phyloP scores from a whole-genome alignment of 192 early-diverging fungal species.

The Linderina pennispora region DNA sequence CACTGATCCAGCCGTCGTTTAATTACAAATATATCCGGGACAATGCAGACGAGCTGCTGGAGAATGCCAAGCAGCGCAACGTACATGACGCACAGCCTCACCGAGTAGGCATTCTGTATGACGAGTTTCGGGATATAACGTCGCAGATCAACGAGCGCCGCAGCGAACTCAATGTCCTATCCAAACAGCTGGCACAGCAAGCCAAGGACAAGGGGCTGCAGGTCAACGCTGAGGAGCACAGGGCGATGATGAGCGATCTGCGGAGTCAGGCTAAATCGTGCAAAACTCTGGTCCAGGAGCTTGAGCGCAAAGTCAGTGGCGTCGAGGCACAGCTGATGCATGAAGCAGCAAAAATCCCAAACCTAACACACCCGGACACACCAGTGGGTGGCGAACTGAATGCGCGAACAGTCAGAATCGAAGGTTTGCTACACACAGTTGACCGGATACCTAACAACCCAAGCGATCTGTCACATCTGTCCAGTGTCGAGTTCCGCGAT shows the following conservation, averaged over 20 bases:
- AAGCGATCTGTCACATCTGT: conserved; percentile 1
- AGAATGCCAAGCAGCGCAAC: conserved; percentile 52
- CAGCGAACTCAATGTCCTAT: conserved; percentile 39
- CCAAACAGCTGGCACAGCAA: conserved; percentile 35
- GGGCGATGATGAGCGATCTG: conserved; percentile 3
- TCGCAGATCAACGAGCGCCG: conserved; percentile 33
- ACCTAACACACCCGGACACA: conserved; percentile 63
- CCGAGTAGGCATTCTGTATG: conserved; percentile 47
- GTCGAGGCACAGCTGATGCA: conserved; percentile 54
- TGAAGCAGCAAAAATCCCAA: conserved; percentile 71
- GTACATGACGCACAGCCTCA: conserved; percentile 45
- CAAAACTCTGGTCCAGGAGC: conserved; percentile 54
- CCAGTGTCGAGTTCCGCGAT: conserved; percentile 37
- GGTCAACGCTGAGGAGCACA: conserved; percentile 2
- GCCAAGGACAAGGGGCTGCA: conserved; percentile 7
- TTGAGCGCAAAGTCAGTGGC: conserved; percentile 39
- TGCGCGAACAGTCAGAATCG: conserved; percentile 50
- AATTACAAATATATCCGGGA: conserved; percentile 62
- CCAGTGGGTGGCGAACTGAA: conserved; percentile 73
- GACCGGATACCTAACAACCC: conserved; percentile 8
- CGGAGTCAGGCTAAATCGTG: conserved; percentile 43
- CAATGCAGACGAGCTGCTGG: conserved; percentile 32
- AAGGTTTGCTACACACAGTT: conserved; percentile 21
- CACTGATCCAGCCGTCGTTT: conserved; percentile 22
- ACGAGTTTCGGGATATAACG: conserved; percentile 17